A percentile compares a stretch with the other conserved stretches of the same genome.
phyloP scores from a whole-genome alignment of 805 yeast genomes.

The Blastobotrys terrestris region DNA sequence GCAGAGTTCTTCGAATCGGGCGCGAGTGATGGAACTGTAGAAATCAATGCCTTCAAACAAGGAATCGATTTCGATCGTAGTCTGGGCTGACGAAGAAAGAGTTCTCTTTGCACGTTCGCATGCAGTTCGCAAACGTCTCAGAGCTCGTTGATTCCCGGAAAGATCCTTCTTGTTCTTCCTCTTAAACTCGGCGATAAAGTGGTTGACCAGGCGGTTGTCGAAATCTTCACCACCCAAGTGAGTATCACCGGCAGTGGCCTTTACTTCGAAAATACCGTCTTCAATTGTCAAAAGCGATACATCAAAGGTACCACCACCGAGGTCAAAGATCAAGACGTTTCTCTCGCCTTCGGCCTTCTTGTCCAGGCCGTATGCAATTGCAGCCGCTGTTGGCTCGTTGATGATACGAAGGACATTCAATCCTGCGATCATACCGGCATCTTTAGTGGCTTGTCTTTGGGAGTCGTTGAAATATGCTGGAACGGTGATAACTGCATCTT shows the following conservation, averaged over 20 bases:
- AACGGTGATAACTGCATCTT: conserved; percentile 91
- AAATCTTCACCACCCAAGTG: conserved; percentile 99
- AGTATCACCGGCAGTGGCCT: conserved; percentile 89
- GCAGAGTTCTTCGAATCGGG: conserved; percentile 95
- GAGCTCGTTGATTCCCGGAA: conserved; percentile 89
- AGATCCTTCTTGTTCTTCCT: conserved; percentile 96
- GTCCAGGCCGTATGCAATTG: conserved; percentile 93
- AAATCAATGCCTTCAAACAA: conserved; percentile 92
- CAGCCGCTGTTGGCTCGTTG: conserved; percentile 98
- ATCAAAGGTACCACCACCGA: conserved; percentile 99
- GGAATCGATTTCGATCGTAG: conserved; percentile 92
- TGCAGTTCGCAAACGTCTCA: conserved; percentile 97
- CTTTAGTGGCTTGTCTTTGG: conserved; percentile 97
- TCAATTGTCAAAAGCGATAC: conserved; percentile 88
- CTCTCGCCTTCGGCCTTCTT: conserved; percentile 65
- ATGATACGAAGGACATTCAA: conserved; percentile 90
- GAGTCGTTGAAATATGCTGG: conserved; percentile 98
- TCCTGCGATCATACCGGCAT: conserved; percentile 95
- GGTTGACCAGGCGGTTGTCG: conserved; percentile 92
- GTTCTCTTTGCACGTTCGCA: conserved; percentile 99
- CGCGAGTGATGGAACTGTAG: conserved; percentile 94
- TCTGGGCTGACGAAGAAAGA: conserved; percentile 90
- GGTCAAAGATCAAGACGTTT: conserved; percentile 87
- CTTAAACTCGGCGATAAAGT: conserved; percentile 92
- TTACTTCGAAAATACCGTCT: conserved; percentile 95